These are phyloP conservation scores for Fusarium fujikuroi DNA, from an alignment of 2,329 filamentous ascomycete genomes.

Conservation along the genomic window DNA sequence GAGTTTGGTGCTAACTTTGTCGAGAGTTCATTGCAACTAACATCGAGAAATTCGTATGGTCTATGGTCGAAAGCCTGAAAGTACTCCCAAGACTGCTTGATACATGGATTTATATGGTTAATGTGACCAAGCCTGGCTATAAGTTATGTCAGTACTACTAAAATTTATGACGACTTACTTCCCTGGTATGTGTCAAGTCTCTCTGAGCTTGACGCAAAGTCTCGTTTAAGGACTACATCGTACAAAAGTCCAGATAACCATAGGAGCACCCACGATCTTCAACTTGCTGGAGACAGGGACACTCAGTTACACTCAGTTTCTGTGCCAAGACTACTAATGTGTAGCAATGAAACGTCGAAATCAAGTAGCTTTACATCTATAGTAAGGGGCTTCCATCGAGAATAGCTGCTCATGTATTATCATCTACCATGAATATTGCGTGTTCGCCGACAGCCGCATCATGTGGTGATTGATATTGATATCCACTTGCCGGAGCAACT, in stretches of 20 bases:
- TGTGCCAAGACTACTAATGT: background rate
- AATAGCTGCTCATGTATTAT: background rate
- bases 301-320: background rate
- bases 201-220: background rate
- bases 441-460: background rate
- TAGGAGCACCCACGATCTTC: background rate
- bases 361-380: accelerated
- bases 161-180: background rate
- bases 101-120: background rate
- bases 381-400: background rate
- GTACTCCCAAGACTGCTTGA: background rate
- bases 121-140: background rate
- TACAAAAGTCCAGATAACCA: background rate
- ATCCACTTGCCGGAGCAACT: background rate
- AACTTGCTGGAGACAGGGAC: background rate
- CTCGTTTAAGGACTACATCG: too few relatives aligned
- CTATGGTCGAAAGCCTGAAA: slow-evolving; percentile 25
- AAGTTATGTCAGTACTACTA: background rate
- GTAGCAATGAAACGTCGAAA: background rate
- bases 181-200: too few relatives aligned
- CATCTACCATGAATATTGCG: background rate
- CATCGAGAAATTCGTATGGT: slow-evolving; percentile 7
- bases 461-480: background rate
- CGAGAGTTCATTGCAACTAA: background rate
- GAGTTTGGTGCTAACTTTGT: background rate